phyloP scores from a whole-genome alignment of 23 red algal genomes.

The Chondrus crispus region DNA sequence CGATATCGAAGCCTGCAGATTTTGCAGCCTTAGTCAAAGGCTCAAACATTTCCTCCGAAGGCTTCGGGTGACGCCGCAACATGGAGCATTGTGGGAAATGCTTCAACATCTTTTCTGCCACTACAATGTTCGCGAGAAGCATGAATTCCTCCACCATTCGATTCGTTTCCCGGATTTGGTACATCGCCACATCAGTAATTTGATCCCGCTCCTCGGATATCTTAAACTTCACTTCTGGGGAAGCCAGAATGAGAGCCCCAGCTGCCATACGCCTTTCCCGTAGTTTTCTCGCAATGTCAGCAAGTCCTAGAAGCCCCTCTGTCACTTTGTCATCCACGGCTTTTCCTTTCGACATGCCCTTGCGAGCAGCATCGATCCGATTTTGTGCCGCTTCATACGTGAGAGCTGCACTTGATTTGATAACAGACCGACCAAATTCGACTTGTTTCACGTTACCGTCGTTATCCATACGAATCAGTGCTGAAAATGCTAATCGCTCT shows the following conservation, averaged over 20 bases:
- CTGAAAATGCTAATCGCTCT: constrained; percentile 93
- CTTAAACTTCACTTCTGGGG: constrained; percentile 95
- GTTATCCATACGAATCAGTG: constrained; percentile 69
- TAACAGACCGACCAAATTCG: constrained; percentile 83
- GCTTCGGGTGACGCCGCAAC: constrained; percentile 85
- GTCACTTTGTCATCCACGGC: constrained; percentile 41
- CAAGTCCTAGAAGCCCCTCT: constrained; percentile 55
- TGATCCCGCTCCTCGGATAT: constrained; percentile 60
- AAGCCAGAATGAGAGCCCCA: constrained; percentile 88
- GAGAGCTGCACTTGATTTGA: constrained; percentile 82
- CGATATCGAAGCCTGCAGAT: constrained; percentile 66
- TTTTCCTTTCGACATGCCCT: constrained; percentile 11
- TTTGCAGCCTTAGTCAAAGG: constrained; percentile 70
- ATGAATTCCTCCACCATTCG: constrained; percentile 98
- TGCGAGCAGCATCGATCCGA: constrained; percentile 64
- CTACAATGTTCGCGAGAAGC: constrained; percentile 94
- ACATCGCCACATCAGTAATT: constrained; percentile 67
- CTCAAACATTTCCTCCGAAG: constrained; percentile 89
- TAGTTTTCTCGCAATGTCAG: constrained; percentile 66
- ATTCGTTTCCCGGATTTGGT: constrained; percentile 85
- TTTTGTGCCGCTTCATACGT: constrained; percentile 94
- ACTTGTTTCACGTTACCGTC: constrained; percentile 52
- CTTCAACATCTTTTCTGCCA: constrained; percentile 72
- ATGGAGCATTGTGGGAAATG: constrained; percentile 85
- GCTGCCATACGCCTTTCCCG: constrained; percentile 67